Conservation (phyloP, 176 grass and related monocot genomes). For the Poa annua region DNA sequence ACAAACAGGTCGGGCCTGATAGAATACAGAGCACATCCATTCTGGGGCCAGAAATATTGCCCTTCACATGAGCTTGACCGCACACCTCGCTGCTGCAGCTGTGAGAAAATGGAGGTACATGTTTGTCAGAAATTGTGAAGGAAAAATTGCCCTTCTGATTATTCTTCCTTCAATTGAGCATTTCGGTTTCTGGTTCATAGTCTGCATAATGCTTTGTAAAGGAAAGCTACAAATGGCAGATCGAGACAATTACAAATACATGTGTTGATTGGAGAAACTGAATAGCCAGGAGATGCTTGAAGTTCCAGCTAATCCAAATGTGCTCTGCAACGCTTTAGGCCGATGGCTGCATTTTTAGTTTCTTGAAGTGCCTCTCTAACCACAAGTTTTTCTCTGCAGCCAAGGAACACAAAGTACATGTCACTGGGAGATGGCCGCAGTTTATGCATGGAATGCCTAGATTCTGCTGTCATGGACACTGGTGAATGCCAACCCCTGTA, state of each 20-base stretch:
- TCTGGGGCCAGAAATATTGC: conserved; percentile 96
- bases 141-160: not conserved
- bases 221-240: not conserved
- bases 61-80: conserved; percentile 73
- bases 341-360: conserved; percentile 7
- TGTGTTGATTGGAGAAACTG: too few relatives aligned
- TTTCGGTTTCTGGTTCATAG: not conserved
- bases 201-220: not conserved
- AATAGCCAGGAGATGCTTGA: not conserved
- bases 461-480: conserved; percentile 89
- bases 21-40: conserved; percentile 86
- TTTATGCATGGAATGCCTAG: conserved; percentile 86
- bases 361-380: conserved; percentile 11
- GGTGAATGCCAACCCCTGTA: conserved; percentile 90
- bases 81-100: conserved; percentile 83
- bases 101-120: conserved; percentile 88
- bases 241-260: not conserved
- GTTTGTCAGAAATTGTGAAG: not conserved
- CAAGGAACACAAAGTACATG: conserved; percentile 76
- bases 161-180: not conserved
- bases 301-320: not conserved
- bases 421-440: conserved; percentile 79
- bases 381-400: conserved; percentile 39
- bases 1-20: conserved; percentile 71
- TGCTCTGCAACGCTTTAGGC: not conserved